Percentiles rank a stretch among this genome's conserved stretches.
Conservation (phyloP, 2,329 filamentous ascomycete genomes). For the Penicillium sp. region DNA sequence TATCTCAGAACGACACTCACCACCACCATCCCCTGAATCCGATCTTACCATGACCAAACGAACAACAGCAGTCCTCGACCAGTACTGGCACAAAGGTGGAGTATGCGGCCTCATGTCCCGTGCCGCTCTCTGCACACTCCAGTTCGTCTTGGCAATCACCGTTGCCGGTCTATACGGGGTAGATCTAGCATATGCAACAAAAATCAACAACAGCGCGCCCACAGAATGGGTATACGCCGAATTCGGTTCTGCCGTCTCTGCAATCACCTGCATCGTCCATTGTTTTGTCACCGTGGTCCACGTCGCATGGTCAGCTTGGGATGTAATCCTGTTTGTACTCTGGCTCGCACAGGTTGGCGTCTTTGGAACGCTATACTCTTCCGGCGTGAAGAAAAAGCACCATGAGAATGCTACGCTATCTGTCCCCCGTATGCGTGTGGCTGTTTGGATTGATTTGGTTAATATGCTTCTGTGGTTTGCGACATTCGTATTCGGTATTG, state of each 20-base stretch:
- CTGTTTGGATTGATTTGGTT: background rate
- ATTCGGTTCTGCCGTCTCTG: background rate
- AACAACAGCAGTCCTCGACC: background rate
- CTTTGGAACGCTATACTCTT: background rate
- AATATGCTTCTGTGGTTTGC: background rate
- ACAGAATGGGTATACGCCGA: background rate
- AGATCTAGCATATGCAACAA: background rate
- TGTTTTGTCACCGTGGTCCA: background rate
- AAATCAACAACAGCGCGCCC: background rate
- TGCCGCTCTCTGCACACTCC: background rate
- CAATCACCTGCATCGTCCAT: background rate
- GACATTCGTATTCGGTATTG: background rate
- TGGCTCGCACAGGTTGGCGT: background rate
- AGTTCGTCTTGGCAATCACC: background rate
- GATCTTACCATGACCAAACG: too few relatives aligned
- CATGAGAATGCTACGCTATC: background rate
- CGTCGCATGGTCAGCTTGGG: background rate
- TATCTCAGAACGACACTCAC: too few relatives aligned
- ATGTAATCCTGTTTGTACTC: background rate
- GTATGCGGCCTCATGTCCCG: background rate
- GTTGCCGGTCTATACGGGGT: background rate
- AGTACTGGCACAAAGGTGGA: background rate
- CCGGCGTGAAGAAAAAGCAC: background rate
- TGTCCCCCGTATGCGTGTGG: background rate
- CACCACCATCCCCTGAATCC: too few relatives aligned